A percentile compares a stretch with the other conserved stretches of the same genome.
Evolutionary conservation across 139 green algal species (phyloP).

Genomic region (Chlamydomonas schloesseri): DNA sequence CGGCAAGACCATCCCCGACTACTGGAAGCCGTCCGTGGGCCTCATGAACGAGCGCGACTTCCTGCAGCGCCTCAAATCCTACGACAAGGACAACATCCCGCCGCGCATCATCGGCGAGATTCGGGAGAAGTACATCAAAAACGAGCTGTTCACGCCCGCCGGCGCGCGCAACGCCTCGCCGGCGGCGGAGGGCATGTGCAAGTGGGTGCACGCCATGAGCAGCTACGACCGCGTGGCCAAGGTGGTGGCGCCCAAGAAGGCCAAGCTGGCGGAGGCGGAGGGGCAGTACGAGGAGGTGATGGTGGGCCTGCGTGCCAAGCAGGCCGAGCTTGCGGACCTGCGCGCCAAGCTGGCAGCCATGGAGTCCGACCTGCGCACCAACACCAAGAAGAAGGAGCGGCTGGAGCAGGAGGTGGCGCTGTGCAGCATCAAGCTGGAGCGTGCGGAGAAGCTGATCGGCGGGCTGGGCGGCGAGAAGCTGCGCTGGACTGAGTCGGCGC

Average conservation of each 20-base stretch:
- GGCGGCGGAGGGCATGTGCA: constrained; percentile 82
- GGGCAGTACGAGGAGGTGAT: constrained; percentile 76
- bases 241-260: constrained; percentile 82
- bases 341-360: constrained; percentile 80
- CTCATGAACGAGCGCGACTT: constrained; percentile 82
- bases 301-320: constrained; percentile 78
- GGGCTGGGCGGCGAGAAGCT: constrained; percentile 69
- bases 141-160: constrained; percentile 80
- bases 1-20: constrained; percentile 77
- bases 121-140: constrained; percentile 69
- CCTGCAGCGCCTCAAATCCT: constrained; percentile 77
- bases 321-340: constrained; percentile 76
- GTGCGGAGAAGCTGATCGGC: constrained; percentile 80
- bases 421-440: constrained; percentile 74
- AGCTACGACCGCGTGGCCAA: constrained; percentile 85
- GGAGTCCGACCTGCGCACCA: constrained; percentile 73
- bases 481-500: constrained; percentile 74
- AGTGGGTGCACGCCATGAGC: constrained; percentile 83
- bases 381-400: constrained; percentile 78
- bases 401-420: constrained; percentile 80
- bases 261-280: constrained; percentile 79
- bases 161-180: constrained; percentile 56
- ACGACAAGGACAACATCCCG: constrained; percentile 86
- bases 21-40: constrained; percentile 79
- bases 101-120: constrained; percentile 76